phyloP scores from a whole-genome alignment of 106 monocot species.

The Allium sativum region DNA sequence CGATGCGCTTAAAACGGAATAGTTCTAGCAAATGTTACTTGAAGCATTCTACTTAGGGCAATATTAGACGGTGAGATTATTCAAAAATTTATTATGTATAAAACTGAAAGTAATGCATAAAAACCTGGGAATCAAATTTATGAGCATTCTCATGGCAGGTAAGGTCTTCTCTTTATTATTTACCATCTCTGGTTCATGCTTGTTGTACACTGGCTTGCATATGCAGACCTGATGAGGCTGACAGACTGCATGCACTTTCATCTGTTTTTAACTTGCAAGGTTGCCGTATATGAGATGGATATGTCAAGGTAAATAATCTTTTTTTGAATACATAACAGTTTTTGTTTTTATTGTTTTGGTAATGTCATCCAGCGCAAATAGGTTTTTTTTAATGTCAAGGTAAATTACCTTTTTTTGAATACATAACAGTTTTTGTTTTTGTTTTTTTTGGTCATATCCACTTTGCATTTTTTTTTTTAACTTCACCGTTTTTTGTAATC shows the following conservation, averaged over 20 bases:
- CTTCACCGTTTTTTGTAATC: too few species aligned
- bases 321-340: too few species aligned
- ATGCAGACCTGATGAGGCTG: background rate
- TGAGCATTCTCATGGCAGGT: constrained; percentile 1
- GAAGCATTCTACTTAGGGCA: constrained; percentile 70
- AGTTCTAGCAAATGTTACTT: constrained; percentile 54
- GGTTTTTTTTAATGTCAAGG: too few species aligned
- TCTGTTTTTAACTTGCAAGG: background rate
- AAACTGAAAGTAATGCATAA: background rate
- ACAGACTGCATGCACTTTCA: background rate
- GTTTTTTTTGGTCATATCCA: too few species aligned
- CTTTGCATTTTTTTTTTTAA: too few species aligned
- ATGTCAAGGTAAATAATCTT: too few species aligned
- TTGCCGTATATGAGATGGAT: background rate
- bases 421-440: too few species aligned
- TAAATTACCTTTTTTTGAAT: too few species aligned
- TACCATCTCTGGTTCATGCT: background rate
- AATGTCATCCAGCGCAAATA: too few species aligned
- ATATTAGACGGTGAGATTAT: constrained; percentile 25
- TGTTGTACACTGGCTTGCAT: background rate
- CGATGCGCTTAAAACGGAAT: constrained; percentile 39
- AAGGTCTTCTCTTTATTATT: constrained; percentile 3
- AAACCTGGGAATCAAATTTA: background rate
- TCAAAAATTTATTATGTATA: constrained; percentile 29
- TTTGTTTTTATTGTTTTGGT: too few species aligned